Evolutionary conservation across 2,329 filamentous ascomycete genomes (phyloP).

Genomic region (Fusarium acutatum): DNA sequence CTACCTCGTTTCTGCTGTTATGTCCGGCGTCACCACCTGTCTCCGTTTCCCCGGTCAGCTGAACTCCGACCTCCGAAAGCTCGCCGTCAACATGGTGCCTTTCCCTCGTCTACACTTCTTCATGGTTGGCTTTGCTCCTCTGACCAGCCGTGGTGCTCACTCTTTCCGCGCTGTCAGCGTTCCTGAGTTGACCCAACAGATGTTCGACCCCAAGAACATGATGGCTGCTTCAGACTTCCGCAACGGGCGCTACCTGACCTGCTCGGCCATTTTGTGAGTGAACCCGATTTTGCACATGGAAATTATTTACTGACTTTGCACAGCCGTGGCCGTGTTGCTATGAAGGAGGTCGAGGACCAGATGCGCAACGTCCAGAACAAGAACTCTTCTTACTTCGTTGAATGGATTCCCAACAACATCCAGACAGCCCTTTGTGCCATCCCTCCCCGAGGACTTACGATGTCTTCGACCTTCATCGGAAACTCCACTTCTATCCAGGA

Average conservation of each 20-base stretch:
- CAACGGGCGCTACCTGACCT: constrained; percentile 99
- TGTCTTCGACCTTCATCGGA: constrained; percentile 98
- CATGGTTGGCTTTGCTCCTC: constrained; percentile 99
- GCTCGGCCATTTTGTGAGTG: constrained; percentile 94
- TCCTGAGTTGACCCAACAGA: constrained; percentile 98
- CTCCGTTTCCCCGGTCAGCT: constrained; percentile 99
- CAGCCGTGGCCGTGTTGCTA: constrained; percentile 97
- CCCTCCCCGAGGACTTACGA: constrained; percentile 95
- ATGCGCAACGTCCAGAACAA: constrained; percentile 99
- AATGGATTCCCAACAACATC: constrained; percentile 99
- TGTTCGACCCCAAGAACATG: constrained; percentile 99
- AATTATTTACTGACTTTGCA: constrained; percentile 12
- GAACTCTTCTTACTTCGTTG: constrained; percentile 99
- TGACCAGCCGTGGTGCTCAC: constrained; percentile 86
- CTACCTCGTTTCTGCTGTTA: constrained; percentile 99
- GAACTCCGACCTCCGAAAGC: constrained; percentile 99
- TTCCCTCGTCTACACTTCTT: constrained; percentile 99
- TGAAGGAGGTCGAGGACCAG: constrained; percentile 99
- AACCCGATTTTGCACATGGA: background rate
- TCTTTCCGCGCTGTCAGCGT: constrained; percentile 98
- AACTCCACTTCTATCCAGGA: constrained; percentile 99
- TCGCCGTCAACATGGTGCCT: constrained; percentile 99
- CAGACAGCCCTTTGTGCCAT: constrained; percentile 99
- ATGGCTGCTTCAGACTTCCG: constrained; percentile 99
- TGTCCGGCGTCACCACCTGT: constrained; percentile 99